A percentile compares a stretch with the other conserved stretches of the same genome.
These are phyloP conservation scores for Pulveroboletus sp. DNA, from an alignment of 768 basidiomycete species.

Conservation along the genomic window DNA sequence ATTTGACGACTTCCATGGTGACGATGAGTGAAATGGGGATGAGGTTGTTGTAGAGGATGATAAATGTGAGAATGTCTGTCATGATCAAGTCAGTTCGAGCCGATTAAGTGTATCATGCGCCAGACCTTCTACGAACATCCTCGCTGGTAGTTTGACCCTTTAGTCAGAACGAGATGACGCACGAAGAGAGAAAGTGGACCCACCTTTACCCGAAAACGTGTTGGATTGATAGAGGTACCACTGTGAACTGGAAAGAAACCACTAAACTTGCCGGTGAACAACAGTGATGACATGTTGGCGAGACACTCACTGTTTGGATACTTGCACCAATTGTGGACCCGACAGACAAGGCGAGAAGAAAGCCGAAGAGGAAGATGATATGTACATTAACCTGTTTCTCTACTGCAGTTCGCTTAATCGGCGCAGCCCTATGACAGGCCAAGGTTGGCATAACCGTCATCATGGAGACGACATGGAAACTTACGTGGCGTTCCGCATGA, in stretches of 20 bases:
- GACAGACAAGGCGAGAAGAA: slow-evolving; percentile 81
- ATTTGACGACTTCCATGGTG: slow-evolving; percentile 99
- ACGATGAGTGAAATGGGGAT: slow-evolving; percentile 99
- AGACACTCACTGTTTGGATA: slow-evolving; percentile 60
- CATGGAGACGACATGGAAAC: slow-evolving; percentile 26
- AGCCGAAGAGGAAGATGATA: slow-evolving; percentile 89
- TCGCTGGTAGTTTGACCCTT: slow-evolving; percentile 40
- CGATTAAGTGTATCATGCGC: not conserved
- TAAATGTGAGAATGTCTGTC: slow-evolving; percentile 92
- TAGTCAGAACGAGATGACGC: not conserved
- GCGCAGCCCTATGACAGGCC: slow-evolving; percentile 62
- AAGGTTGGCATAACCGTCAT: not conserved
- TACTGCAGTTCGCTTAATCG: slow-evolving; percentile 94
- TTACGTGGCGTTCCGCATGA: slow-evolving; percentile 97
- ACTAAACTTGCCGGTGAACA: slow-evolving; percentile 35
- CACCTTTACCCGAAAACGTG: slow-evolving; percentile 61
- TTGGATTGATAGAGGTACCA: slow-evolving; percentile 82
- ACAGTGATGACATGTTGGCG: not conserved
- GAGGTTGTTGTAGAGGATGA: slow-evolving; percentile 98
- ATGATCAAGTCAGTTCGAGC: slow-evolving; percentile 6
- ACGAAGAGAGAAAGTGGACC: slow-evolving; percentile 13
- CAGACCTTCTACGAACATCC: slow-evolving; percentile 79
- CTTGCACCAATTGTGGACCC: slow-evolving; percentile 91
- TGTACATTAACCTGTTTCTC: slow-evolving; percentile 95
- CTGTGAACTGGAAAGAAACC: slow-evolving; percentile 81